Base-by-base conservation (phyloP, 176 grass and related monocot genomes). In the bread wheat (Triticum aestivum) region DNA sequence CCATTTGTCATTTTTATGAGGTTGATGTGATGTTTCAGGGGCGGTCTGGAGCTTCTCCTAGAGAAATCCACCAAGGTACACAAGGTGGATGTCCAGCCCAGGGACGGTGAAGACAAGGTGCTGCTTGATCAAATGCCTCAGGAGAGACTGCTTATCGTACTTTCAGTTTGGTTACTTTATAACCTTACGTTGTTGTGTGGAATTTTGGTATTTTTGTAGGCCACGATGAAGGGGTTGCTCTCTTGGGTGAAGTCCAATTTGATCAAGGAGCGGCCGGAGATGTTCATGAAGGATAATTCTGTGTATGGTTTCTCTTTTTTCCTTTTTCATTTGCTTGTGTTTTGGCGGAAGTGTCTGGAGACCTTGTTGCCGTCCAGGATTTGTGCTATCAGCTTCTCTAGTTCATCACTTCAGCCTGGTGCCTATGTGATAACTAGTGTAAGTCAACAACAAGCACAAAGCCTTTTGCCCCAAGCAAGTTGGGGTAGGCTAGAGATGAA, bases 181-280 rank as follows among this genome's bases (percentile, higher is more conserved):
- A 59, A 18, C 75, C 11, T 51, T 51, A 23, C n/a, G 1, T 11
- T 11, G 6, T 15, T 4, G 71, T 75, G 26, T 65, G 11, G 23
- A 23, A 24, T 63, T 33, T 75, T 84, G 11, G 27, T 79, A 32
- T 13, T 44, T 14, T 56, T 71, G 30, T 35, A 95, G 93, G 75
- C 92, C 41, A 78, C 63, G 1, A 91, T 96, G 92, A 77, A 67
- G 20, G 88, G 77, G 9, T 44, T 98, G 74, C 88, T 98, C 13
- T 65, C 88, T 37, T 98, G 93, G 93, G 88, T 92, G n/a, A 92
- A 92, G 90, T 81, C 84, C 64, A 98, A 91, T 78, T 83, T 98
- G 86, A 96, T 98, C 88, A 98, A 98, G 84, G 96, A 98, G 82
- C 86, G 92, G 14, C 93, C 90, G 3, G 96, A 98, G 84, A 98